Percentiles rank a stretch among this genome's conserved stretches.
Evolutionary conservation across 164 flowering plant genomes (phyloP).

Genomic region (Litsea cubeba): DNA sequence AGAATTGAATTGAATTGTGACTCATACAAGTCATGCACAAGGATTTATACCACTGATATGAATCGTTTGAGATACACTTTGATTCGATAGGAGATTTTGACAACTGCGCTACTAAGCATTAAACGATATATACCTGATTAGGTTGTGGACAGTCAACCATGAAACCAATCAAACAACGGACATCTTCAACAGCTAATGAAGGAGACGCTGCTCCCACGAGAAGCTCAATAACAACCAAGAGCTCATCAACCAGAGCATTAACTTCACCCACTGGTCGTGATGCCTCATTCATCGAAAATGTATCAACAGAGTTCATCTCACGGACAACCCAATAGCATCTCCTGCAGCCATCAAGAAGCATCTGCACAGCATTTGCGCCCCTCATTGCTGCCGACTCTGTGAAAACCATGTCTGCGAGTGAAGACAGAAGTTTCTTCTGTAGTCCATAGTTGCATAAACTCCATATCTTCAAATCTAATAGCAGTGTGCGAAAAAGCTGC

Average conservation of each 20-base stretch:
- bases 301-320: conserved; percentile 73
- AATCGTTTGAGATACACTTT: neutral
- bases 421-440: conserved; percentile 94
- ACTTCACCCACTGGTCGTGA: conserved; percentile 85
- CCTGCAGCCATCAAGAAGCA: conserved; percentile 98
- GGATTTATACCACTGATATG: neutral
- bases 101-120: neutral
- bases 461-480: conserved; percentile 92
- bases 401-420: conserved; percentile 99
- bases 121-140: conserved; percentile 59
- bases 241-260: conserved; percentile 97
- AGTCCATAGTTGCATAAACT: conserved; percentile 92
- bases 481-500: conserved; percentile 75
- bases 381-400: conserved; percentile 87
- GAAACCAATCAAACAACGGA: conserved; percentile 82
- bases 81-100: neutral
- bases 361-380: conserved; percentile 95
- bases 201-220: conserved; percentile 82
- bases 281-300: conserved; percentile 57
- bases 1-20: neutral
- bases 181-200: conserved; percentile 69
- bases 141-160: conserved; percentile 93
- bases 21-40: neutral
- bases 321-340: conserved; percentile 90
- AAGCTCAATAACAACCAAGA: conserved; percentile 85